Evolutionary conservation across 1,284 basidiomycete genomes (phyloP), one percentile per base, ranked within the genome.

Genomic region (Hortiboletus rubellus): DNA sequence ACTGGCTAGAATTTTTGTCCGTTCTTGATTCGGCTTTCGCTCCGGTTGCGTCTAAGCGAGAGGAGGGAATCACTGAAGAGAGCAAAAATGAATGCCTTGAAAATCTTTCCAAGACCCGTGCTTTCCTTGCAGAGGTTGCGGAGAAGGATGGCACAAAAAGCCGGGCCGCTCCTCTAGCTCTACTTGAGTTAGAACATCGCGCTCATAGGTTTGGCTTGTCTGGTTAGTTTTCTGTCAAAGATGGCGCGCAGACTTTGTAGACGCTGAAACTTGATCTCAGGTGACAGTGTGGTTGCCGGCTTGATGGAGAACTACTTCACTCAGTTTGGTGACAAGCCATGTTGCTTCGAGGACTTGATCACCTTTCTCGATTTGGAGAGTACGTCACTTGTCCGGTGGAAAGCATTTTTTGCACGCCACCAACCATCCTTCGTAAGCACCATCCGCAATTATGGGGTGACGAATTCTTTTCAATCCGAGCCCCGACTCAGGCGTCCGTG

Each of bases 281-380:
- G 86, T 61, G 57, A 78, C 42, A 63, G 62, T 27, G 74, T 73
- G 24, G 64, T 86, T 58, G 64, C 79, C 33, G 69, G 68, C 22
- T 73, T 85, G 55, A 74, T 90, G 69, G 77, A 83, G 64, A 74
- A 79, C 46, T 96, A 96, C 70, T 86, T 93, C 66, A 76, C 82
- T 41, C 77, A 76, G 56, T 85, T 94, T 66, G 87, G 89, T 12
- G 83, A 86, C 69, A 96, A 94, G 72, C 77, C 86, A 7, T 92
- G 89, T 70, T 94, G 91, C 69, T 92, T 86, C 60, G 92, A 95
- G 72, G 94, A 96, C 65, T 74, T 96, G 45, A 80, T 80, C 60
- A 83, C 84, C 6, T 94, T 89, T 67, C 71, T 84, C 41, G 64
- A 67, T 9, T 72, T 89, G 5, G 73, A 79, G 33, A 77, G 73